A percentile compares a stretch with the other conserved stretches of the same genome.
Evolutionary conservation across 2,329 filamentous ascomycete species (phyloP).

Genomic region (Helotiales sp.): DNA sequence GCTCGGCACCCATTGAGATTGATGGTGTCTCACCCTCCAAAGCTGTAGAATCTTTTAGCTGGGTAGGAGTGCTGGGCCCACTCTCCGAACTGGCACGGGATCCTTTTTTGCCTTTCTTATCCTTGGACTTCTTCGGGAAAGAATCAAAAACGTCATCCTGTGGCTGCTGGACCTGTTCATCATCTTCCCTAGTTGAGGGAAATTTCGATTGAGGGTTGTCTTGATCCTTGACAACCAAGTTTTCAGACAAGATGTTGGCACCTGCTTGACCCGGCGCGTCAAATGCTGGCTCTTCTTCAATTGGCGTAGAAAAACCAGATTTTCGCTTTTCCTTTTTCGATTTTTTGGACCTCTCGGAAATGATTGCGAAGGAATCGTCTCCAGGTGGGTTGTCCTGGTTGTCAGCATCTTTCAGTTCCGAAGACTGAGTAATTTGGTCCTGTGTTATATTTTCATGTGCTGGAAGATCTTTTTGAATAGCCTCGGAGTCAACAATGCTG

Average conservation of each 20-base stretch:
- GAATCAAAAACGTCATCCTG: constrained; percentile 21
- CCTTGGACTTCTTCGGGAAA: constrained; percentile 34
- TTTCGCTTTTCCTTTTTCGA: constrained; percentile 33
- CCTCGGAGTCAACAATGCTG: not conserved
- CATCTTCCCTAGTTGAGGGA: not conserved
- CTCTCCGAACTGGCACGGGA: constrained; percentile 26
- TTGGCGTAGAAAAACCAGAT: constrained; percentile 16
- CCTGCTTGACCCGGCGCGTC: not conserved
- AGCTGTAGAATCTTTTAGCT: not conserved
- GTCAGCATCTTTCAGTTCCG: not conserved
- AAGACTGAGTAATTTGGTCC: not conserved
- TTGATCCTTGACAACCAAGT: not conserved
- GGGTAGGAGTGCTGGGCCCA: constrained; percentile 16
- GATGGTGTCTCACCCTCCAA: not conserved
- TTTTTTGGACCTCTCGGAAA: constrained; percentile 35
- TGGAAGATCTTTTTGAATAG: not conserved
- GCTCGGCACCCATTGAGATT: not conserved
- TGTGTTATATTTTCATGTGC: not conserved
- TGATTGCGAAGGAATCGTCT: constrained; percentile 20
- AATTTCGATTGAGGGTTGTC: not conserved
- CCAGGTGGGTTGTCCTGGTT: constrained; percentile 16
- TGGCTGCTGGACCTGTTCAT: constrained; percentile 19
- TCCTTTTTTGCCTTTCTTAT: constrained; percentile 33
- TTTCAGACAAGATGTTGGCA: not conserved
- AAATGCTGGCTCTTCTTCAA: not conserved